Conservation (phyloP, 306 rosid genomes). For the Cicer chorassanicum region DNA sequence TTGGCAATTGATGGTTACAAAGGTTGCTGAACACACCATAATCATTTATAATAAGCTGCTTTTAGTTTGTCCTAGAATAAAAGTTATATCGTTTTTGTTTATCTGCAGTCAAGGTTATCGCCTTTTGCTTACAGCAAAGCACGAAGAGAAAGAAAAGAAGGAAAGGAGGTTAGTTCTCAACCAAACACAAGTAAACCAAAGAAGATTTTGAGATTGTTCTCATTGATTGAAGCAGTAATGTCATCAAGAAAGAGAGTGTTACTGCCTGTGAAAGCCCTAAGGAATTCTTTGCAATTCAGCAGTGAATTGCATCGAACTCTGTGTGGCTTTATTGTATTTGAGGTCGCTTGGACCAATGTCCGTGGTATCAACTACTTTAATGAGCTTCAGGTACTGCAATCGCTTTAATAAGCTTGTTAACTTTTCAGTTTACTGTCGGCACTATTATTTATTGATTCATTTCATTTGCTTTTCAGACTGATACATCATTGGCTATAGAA, state of each 20-base stretch:
- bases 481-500: conserved; percentile 86
- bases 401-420: conserved; percentile 40
- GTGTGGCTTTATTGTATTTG: conserved; percentile 87
- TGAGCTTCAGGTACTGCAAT: conserved; percentile 82
- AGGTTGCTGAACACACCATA: conserved; percentile 55
- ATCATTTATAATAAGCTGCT: conserved; percentile 35
- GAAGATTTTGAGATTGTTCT: conserved; percentile 65
- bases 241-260: conserved; percentile 72
- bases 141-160: conserved; percentile 59
- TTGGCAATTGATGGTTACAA: conserved; percentile 98
- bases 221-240: conserved; percentile 64
- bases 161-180: conserved; percentile 54
- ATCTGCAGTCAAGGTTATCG: conserved; percentile 88
- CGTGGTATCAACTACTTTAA: conserved; percentile 92
- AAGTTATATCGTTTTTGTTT: conserved; percentile 27
- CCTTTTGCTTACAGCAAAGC: conserved; percentile 84
- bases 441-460: conserved; percentile 28
- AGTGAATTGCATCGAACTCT: conserved; percentile 81
- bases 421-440: conserved; percentile 34
- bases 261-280: conserved; percentile 79
- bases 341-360: conserved; percentile 78
- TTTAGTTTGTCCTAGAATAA: conserved; percentile 7
- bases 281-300: conserved; percentile 66
- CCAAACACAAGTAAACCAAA: conserved; percentile 52
- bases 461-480: conserved; percentile 67